Evolutionary conservation across 768 basidiomycete species (phyloP).

Genomic region (Mycena latifolia): DNA sequence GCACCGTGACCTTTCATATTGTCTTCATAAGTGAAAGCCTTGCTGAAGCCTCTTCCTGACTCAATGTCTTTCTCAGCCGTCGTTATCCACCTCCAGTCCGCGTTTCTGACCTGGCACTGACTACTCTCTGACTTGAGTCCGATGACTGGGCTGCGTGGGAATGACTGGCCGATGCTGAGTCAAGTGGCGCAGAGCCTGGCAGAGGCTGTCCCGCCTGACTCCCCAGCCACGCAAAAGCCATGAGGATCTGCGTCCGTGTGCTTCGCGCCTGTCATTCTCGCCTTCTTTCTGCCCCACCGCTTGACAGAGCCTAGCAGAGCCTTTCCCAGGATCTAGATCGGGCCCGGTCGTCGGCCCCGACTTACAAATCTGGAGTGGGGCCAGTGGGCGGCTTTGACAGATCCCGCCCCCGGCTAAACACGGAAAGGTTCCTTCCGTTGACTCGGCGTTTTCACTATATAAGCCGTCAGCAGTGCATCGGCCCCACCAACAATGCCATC

Average conservation of each 20-base stretch:
- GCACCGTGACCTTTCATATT: no score
- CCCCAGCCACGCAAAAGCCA: no score
- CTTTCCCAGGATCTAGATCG: background rate
- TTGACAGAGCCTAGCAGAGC: background rate
- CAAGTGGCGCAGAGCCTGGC: no score
- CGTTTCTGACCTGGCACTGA: no score
- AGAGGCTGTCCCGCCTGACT: no score
- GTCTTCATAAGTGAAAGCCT: no score
- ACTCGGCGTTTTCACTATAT: background rate
- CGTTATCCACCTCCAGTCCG: no score
- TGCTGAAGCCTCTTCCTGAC: no score
- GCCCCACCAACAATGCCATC: constrained; percentile 51
- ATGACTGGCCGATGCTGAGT: no score
- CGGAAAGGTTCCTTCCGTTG: background rate
- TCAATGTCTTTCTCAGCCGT: no score
- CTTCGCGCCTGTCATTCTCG: background rate
- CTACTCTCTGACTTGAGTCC: no score
- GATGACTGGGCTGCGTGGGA: no score
- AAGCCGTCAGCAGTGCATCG: background rate
- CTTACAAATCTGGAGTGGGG: background rate
- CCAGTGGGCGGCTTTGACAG: background rate
- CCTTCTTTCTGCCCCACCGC: background rate
- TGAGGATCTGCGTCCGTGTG: background rate
- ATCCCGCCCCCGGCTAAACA: background rate
- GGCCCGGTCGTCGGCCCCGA: background rate